Conservation (phyloP, 208 protist species). For the Acanthamoeba castellanii region DNA sequence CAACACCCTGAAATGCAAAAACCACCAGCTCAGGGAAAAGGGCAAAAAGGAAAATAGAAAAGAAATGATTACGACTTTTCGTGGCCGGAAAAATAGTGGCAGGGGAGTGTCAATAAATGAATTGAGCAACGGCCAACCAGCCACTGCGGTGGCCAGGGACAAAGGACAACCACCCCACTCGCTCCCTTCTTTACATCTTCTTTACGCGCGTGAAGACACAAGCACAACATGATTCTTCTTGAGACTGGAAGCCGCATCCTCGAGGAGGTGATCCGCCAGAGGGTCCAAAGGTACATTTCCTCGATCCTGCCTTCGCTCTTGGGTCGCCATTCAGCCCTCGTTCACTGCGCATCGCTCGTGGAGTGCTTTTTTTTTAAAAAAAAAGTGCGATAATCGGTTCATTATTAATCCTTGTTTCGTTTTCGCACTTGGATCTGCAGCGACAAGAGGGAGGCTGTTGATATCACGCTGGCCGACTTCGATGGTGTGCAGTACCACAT, state of each 20-base stretch:
- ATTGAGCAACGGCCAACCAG: not conserved
- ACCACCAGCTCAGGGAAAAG: too few species aligned
- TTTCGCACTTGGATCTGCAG: not conserved
- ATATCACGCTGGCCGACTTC: constrained; percentile 85
- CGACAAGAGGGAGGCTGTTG: constrained; percentile 74
- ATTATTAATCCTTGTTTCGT: not conserved
- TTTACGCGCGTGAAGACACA: not conserved
- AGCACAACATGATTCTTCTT: constrained; percentile 45
- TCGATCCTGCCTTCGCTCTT: not conserved
- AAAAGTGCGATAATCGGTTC: too few species aligned
- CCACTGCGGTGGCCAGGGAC: too few species aligned
- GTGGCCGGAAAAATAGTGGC: not conserved
- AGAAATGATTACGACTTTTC: too few species aligned
- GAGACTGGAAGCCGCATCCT: constrained; percentile 54
- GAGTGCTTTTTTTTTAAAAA: too few species aligned
- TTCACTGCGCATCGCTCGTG: too few species aligned
- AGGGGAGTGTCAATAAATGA: not conserved
- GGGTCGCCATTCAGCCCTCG: not conserved
- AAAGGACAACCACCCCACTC: not conserved
- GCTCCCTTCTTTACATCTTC: not conserved
- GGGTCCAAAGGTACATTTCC: not conserved
- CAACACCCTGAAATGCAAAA: too few species aligned
- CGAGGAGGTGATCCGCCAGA: constrained; percentile 52
- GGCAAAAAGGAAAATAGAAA: too few species aligned
- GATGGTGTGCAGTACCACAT: constrained; percentile 87